Evolutionary conservation across 73 alveolate genomes (phyloP), one percentile per base, ranked within the genome.

Genomic region (Breviolum minutum): DNA sequence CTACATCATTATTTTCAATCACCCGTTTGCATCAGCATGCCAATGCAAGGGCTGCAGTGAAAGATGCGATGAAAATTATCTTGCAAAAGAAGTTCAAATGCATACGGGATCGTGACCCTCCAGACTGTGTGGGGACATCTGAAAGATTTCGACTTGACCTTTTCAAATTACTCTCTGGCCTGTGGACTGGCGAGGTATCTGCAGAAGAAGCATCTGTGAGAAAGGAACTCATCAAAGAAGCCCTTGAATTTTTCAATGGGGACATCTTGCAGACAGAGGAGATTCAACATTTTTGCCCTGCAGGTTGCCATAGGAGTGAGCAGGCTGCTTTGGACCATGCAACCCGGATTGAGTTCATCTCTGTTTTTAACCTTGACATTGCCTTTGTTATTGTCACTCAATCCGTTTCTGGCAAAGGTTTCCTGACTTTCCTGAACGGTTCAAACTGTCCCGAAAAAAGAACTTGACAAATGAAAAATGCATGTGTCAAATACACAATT

Each of bases 271-370:
- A 85, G 63, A 17, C 40, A n/a, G 24, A 20, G 14, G 79, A 54
- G 63, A 7, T 66, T 26, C 1, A 32, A 5, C 94, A 85, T 22
- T 62, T 12, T n/a, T 85, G 94, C 79, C 26, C 13, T 40, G 7
- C 5, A 0, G 79, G 79, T 24, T 85, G 94, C 94, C 94, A 85
- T 61, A 4, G 40, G 27, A 17, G 79, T 27, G 14, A 29, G 61
- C 63, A 85, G 63, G 77, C 64, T 5, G 94, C 94, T 4, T 32
- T 85, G 76, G 29, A 61, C 32, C 77, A 85, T 85, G 94, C 70
- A 63, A 29, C 94, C 24, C 14, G 6, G 63, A 40, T 40, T 40
- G 54, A 40, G 54, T 40, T n/a, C n/a, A n/a, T n/a, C n/a, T n/a
- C n/a, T n/a, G n/a, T n/a, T n/a, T n/a, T n/a, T n/a, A n/a, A n/a